These are phyloP conservation scores for Sarocladium strictum DNA, from an alignment of 2,329 filamentous ascomycete genomes.

Conservation along the genomic window DNA sequence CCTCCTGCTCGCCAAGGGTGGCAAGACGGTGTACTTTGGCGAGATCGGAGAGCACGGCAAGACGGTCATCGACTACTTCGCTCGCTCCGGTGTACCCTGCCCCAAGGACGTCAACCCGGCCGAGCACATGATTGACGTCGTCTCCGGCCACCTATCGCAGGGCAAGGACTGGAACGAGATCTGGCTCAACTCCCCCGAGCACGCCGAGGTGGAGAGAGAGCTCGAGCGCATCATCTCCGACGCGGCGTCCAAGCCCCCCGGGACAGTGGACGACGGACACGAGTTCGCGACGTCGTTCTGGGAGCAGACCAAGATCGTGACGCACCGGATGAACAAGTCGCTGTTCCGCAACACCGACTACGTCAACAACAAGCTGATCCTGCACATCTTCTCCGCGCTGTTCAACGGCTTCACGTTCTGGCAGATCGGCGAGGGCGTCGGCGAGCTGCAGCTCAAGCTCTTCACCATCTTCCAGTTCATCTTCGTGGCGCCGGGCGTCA, in stretches of 20 bases:
- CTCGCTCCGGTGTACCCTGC: slow-evolving; percentile 57
- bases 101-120: slow-evolving; percentile 61
- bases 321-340: slow-evolving; percentile 54
- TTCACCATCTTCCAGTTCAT: slow-evolving; percentile 60
- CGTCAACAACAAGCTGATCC: slow-evolving; percentile 54
- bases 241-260: slow-evolving; percentile 39
- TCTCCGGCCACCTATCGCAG: slow-evolving; percentile 42
- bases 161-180: slow-evolving; percentile 60
- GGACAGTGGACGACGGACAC: slow-evolving; percentile 43
- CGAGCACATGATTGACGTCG: slow-evolving; percentile 66
- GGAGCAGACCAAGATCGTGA: slow-evolving; percentile 59
- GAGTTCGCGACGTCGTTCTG: slow-evolving; percentile 67
- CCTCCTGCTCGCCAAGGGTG: slow-evolving; percentile 57
- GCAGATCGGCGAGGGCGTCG: slow-evolving; percentile 46
- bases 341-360: slow-evolving; percentile 65
- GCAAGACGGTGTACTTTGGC: slow-evolving; percentile 62
- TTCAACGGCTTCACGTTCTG: slow-evolving; percentile 60
- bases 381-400: slow-evolving; percentile 48
- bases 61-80: slow-evolving; percentile 58
- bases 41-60: slow-evolving; percentile 53
- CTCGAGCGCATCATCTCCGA: slow-evolving; percentile 57
- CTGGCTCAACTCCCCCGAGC: slow-evolving; percentile 61
- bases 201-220: slow-evolving; percentile 48
- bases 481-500: slow-evolving; percentile 52
- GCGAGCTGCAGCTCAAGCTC: slow-evolving; percentile 46